phyloP scores from a whole-genome alignment of 2,329 filamentous ascomycete species.

The Claviceps africana region DNA sequence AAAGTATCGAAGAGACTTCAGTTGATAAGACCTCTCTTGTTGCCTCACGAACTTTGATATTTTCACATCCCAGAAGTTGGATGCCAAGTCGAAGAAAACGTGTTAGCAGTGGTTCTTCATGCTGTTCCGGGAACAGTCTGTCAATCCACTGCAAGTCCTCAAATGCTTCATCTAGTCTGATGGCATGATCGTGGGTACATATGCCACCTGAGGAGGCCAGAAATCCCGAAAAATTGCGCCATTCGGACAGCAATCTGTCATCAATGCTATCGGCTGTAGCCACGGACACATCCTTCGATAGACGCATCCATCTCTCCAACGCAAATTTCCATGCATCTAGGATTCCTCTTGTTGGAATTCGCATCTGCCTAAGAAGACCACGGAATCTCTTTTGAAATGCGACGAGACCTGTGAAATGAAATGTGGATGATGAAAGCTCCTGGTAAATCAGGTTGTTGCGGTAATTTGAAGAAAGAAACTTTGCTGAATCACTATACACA shows the following conservation, averaged over 20 bases:
- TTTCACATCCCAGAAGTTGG: constrained; percentile 49
- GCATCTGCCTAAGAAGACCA: constrained; percentile 43
- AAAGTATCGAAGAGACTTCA: constrained; percentile 49
- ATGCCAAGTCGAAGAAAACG: constrained; percentile 50
- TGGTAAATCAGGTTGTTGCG: constrained; percentile 47
- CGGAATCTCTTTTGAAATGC: constrained; percentile 56
- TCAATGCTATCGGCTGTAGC: constrained; percentile 35
- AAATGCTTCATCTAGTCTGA: constrained; percentile 42
- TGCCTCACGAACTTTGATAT: constrained; percentile 50
- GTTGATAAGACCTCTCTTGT: constrained; percentile 51
- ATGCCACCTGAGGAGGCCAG: constrained; percentile 52
- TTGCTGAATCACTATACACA: constrained; percentile 33
- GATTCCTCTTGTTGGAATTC: constrained; percentile 51
- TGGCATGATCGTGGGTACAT: constrained; percentile 46
- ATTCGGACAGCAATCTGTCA: constrained; percentile 45
- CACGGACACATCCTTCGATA: constrained; percentile 50
- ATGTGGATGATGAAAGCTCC: constrained; percentile 48
- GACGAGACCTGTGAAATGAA: constrained; percentile 53
- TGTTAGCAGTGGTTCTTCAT: constrained; percentile 45
- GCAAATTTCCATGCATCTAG: constrained; percentile 52
- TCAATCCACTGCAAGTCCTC: constrained; percentile 52
- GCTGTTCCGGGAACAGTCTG: constrained; percentile 40
- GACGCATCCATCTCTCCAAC: constrained; percentile 49
- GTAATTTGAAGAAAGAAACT: constrained; percentile 37
- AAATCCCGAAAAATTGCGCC: constrained; percentile 57